Evolutionary conservation across 257 asterid genomes (phyloP), one percentile per base, ranked within the genome.

Genomic region (Coffea canephora): DNA sequence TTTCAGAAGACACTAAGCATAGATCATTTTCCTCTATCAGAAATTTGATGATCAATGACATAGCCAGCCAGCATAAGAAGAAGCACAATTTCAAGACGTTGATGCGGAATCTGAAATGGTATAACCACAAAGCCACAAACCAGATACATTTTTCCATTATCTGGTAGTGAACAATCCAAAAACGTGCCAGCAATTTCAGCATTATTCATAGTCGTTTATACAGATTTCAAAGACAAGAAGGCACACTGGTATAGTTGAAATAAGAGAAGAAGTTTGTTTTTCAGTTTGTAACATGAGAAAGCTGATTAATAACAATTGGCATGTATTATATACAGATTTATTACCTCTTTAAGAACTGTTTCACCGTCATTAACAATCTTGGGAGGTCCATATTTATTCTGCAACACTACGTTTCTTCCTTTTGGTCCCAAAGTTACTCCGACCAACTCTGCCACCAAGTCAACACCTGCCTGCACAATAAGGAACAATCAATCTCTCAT

Each of bases 351-450:
- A 77, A 94, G 96, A 66, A 94, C 92, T 69, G 97, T 94, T 89
- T 94, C 98, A 8, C 98, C 98, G 83, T 94, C 97, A 77, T 91
- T 94, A 78, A 94, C 94, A 87, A 94, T 94, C 88, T 91, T 94
- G 72, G 98, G 98, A 89, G 98, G 94, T 81, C 97, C 97, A 88
- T 92, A 92, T 79, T 94, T 92, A 89, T 91, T 92, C 87, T 90
- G 94, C 91, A 94, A 81, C 79, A 94, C 97, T 82, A 94, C 97
- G 87, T 94, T 94, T 80, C 98, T 89, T 80, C 97, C 98, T 87
- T 91, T 94, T 50, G 98, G 98, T 36, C 98, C 98, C 83, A 94
- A 27, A 16, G 98, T 94, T 76, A 92, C 94, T 72, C 97, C 98
- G 83, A 94, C 91, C 52, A 94, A 79, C 83, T 94, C 94, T 62